Evolutionary conservation across 2,329 filamentous ascomycete species (phyloP).

Genomic region (Aotearoamyces nothofagi): DNA sequence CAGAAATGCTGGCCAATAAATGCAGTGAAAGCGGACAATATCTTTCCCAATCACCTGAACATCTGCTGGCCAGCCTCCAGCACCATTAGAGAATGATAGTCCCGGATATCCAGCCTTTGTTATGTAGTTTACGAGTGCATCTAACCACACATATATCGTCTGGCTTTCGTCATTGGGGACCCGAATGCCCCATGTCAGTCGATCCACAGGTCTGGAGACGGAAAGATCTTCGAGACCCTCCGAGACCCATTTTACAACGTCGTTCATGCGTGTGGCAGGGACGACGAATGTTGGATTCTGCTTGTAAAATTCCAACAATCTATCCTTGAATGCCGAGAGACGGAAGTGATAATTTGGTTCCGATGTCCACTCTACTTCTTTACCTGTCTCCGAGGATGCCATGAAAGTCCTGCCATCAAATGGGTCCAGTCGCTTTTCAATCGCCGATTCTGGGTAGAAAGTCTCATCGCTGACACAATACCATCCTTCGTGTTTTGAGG

Average conservation of each 20-base stretch:
- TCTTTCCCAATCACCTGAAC: conserved; percentile 93
- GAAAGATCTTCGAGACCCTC: conserved; percentile 75
- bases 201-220: conserved; percentile 64
- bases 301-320: conserved; percentile 63
- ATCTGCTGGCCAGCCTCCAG: conserved; percentile 74
- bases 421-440: conserved; percentile 62
- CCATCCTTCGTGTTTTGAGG: conserved; percentile 81
- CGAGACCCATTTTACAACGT: conserved; percentile 63
- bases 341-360: conserved; percentile 94
- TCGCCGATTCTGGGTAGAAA: conserved; percentile 68
- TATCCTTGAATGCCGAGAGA: conserved; percentile 68
- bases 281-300: conserved; percentile 66
- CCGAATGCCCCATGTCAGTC: conserved; percentile 75
- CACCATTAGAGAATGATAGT: conserved; percentile 45
- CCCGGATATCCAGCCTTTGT: conserved; percentile 80
- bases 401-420: conserved; percentile 71
- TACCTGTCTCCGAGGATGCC: conserved; percentile 75
- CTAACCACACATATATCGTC: conserved; percentile 97
- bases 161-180: conserved; percentile 75
- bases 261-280: conserved; percentile 57
- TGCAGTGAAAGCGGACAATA: conserved; percentile 87
- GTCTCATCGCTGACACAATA: conserved; percentile 95
- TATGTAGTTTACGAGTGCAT: conserved; percentile 87
- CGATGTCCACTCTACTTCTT: conserved; percentile 85
- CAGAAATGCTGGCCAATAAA: conserved; percentile 96